Base-by-base conservation (phyloP, 768 basidiomycete genomes). In the Kockovaella imperatae region DNA sequence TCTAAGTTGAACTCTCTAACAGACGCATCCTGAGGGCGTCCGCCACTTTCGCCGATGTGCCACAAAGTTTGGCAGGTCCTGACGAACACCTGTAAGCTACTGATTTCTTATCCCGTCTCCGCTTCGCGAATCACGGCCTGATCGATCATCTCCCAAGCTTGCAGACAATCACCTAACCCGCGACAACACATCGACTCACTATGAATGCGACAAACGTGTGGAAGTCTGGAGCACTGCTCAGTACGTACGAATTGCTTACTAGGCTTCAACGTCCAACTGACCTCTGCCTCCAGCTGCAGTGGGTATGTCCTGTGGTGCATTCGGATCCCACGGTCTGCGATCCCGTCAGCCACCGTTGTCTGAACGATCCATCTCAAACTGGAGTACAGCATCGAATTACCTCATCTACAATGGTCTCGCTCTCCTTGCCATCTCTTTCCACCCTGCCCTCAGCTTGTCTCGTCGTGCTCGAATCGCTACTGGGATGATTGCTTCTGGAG, bases 321-420 rank as follows among this genome's bases (percentile, higher is more conserved):
- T 70, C 48, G 69, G 69, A 3, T 56, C 69, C 4, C 69, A 70
- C 45, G 62, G 60, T 43, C 56, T 70, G n/a, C 56, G 60, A 39
- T 31, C 56, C 8, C 51, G 58, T 8, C 49, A 49, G 40, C 60
- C 64, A 4, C 41, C 54, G 25, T 52, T 68, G 13, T 51, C 64
- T 20, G 55, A 64, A 15, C 39, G 45, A 18, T 53, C 60, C 31
- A 41, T 62, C 32, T 32, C 50, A 17, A 62, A 54, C 25, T 70
- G 64, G 64, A 39, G 52, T 26, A 68, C 64, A 11, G 69, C 64
- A 13, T 59, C 60, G 6, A 50, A 51, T 17, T 70, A 70, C 48
- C 47, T 70, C 28, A 68, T 70, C 47, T 70, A 68, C 54, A 68
- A 68, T 48, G 69, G 69, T 41, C 45, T 70, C 25, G 64, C 64